Base-by-base conservation (phyloP, 2,329 filamentous ascomycete species). In the Zymoseptoria crescenta region DNA sequence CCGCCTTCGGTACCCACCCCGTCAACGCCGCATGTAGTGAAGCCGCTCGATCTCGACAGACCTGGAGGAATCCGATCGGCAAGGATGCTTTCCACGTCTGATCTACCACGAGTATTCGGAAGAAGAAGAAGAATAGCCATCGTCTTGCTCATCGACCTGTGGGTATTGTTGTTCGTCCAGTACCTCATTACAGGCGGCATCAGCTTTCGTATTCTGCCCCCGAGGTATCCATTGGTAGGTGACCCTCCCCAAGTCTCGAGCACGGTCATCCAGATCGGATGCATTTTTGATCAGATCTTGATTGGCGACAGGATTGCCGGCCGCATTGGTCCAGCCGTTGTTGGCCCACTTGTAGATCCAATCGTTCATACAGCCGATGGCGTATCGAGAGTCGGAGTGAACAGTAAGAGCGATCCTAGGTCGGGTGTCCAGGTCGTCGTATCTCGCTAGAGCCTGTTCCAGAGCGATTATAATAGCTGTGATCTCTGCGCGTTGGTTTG, bases 401-500 rank as follows among this genome's bases (percentile, higher is more conserved):
- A 63, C 59, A 1, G 52, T 59, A 5, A 61, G 16, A 20, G 52
- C 19, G 1, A 61, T 49, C 6, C 19, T 1, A 13, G 56, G 56
- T 7, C 1, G 8, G 0, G 9, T 27, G 16, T 57, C 48, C 3
- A 57, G 52, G 2, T 35, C 30, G 6, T 52, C 8, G 19, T 52
- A 58, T 27, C 55, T 53, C 27, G 28, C 50, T 8, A 60, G 35
- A 1, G 56, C 50, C 20, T 30, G 3, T 35, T 57, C 21, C 2
- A 63, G 48, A 1, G 59, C 62, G 1, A 59, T 2, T 3, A 63
- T 55, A 20, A 63, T 59, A 5, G 62, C 62, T 21, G 48, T 49
- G 19, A 64, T 54, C 49, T 64, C 59, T 48, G 62, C 59, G 52
- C 62, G 49, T 51, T 61, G 59, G 28, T 52, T 62, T 9, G 59